phyloP scores from a whole-genome alignment of 192 early-diverging fungal species.

The Gaertneriomyces semiglobifer region DNA sequence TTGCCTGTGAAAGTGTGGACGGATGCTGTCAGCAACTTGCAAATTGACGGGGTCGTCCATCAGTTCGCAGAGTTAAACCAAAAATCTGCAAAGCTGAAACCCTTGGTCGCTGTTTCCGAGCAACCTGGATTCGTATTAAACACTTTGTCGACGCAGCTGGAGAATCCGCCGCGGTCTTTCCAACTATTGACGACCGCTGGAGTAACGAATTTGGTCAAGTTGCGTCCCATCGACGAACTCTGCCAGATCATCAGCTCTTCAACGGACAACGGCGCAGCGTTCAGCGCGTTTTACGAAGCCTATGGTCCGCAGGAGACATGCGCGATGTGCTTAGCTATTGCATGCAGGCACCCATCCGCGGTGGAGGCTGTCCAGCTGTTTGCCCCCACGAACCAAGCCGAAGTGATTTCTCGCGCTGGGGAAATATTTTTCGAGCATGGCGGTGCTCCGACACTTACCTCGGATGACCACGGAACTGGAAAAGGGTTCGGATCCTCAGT shows the following conservation, averaged over 20 bases:
- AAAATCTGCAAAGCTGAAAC: constrained; percentile 24
- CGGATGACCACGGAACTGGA: neutral
- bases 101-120: constrained; percentile 4
- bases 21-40: constrained; percentile 28
- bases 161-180: constrained; percentile 57
- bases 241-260: constrained; percentile 49
- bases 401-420: neutral
- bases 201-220: constrained; percentile 53
- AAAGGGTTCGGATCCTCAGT: constrained; percentile 37
- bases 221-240: constrained; percentile 75
- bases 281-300: constrained; percentile 47
- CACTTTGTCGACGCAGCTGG: constrained; percentile 63
- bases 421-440: neutral
- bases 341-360: constrained; percentile 46
- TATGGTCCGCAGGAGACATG: constrained; percentile 71
- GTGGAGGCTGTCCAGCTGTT: neutral
- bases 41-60: constrained; percentile 79
- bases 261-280: constrained; percentile 4
- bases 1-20: constrained; percentile 25
- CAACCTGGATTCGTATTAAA: constrained; percentile 48
- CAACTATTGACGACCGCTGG: constrained; percentile 63
- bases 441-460: constrained; percentile 12
- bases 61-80: constrained; percentile 63
- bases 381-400: neutral
- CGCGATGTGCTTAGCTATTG: constrained; percentile 80